Base-by-base conservation (phyloP, 257 asterid species). In the Ilex aquifolium region DNA sequence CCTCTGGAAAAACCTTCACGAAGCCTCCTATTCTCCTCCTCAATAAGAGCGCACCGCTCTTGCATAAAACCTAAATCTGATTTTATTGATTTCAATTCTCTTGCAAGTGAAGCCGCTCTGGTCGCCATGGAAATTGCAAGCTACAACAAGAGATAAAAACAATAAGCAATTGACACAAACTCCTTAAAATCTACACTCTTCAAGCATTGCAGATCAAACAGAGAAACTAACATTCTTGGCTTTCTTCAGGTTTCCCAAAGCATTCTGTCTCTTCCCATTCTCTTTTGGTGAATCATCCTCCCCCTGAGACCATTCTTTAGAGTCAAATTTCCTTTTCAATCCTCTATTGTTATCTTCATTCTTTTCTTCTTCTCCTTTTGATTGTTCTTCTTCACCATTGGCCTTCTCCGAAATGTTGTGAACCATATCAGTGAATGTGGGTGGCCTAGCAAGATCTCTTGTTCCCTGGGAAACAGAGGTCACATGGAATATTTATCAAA, bases 111-210 rank as follows among this genome's bases (percentile, higher is more conserved):
- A 31, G 95, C 80, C 2, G 96, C 96, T 76, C 81, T 87, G 13
- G 92, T 82, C 3, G 97, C 97, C 98, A 92, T 88, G n/a, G 97
- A 81, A 60, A 92, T 71, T 0, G 98, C 97, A 73, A 89, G 74
- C 98, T 92, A 50, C 46, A 52, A 10, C 30, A 48, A n/a, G 13
- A 55, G 42, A 48, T 15, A 21, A 61, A 12, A 13, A 21, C 27
- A 49, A 53, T 10, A 31, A n/a, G 14, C 65, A 46, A 21, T 44
- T 14, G 32, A 49, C 32, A 12, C 31, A 69, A 13, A 31, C 42
- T 36, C 42, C 42, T 36, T 4, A 36, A 4, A 50, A 10, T 50
- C 31, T 21, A 32, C 10, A 40, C 13, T 13, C 13, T 16, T 36
- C 14, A 65, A 44, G 8, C 4, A 21, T 31, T 8, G 29, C 10